Percentiles rank a stretch among this genome's conserved stretches.
Evolutionary conservation across 768 basidiomycete species (phyloP).

Genomic region (Tubosaeta sp.): DNA sequence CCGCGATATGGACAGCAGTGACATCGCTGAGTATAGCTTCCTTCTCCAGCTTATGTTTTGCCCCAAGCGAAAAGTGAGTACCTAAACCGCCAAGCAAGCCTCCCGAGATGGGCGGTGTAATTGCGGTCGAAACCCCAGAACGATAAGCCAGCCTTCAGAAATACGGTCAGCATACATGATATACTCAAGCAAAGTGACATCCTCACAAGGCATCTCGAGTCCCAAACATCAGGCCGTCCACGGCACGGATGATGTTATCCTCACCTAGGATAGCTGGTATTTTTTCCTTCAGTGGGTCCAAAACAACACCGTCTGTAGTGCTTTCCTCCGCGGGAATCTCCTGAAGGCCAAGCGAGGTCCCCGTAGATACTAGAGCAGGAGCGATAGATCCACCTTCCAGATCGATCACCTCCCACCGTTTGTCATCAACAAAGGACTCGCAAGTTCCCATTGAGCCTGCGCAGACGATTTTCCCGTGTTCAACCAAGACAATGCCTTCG

Average conservation of each 20-base stretch:
- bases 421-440: slow-evolving; percentile 9
- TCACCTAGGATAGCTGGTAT: slow-evolving; percentile 34
- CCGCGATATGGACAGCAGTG: slow-evolving; percentile 59
- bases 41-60: slow-evolving; percentile 50
- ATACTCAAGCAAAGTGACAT: not conserved
- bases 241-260: slow-evolving; percentile 50
- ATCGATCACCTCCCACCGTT: slow-evolving; percentile 32
- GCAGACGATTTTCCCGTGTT: slow-evolving; percentile 53
- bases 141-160: slow-evolving; percentile 62
- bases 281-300: slow-evolving; percentile 40
- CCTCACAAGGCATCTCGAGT: slow-evolving; percentile 48
- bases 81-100: slow-evolving; percentile 64
- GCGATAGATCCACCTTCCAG: slow-evolving; percentile 60
- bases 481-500: slow-evolving; percentile 42
- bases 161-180: slow-evolving; percentile 3
- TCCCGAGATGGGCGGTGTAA: slow-evolving; percentile 52
- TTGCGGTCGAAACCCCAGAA: slow-evolving; percentile 65
- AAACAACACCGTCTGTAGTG: slow-evolving; percentile 62
- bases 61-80: slow-evolving; percentile 56
- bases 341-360: slow-evolving; percentile 58
- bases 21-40: slow-evolving; percentile 65
- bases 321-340: slow-evolving; percentile 64
- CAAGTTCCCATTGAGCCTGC: slow-evolving; percentile 23
- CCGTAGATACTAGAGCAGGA: slow-evolving; percentile 63
- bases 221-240: slow-evolving; percentile 57